Evolutionary conservation across 2,329 filamentous ascomycete species (phyloP).

Genomic region (Aaosphaeria arxii): DNA sequence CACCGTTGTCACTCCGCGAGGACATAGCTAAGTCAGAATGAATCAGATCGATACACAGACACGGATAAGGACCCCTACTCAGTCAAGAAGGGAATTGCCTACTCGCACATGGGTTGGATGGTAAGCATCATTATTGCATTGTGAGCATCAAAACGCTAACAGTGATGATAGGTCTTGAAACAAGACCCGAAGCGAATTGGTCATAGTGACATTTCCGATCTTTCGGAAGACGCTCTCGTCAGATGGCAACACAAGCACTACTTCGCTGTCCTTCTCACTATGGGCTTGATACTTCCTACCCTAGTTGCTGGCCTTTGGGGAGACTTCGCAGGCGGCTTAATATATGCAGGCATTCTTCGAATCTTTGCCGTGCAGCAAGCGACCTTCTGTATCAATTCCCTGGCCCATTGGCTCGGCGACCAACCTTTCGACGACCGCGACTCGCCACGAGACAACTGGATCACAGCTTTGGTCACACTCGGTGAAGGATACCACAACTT

Average conservation of each 20-base stretch:
- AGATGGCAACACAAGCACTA: slow-evolving; percentile 48
- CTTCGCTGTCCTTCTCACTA: slow-evolving; percentile 40
- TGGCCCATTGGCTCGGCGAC: slow-evolving; percentile 52
- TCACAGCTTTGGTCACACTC: slow-evolving; percentile 39
- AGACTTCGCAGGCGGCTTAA: slow-evolving; percentile 47
- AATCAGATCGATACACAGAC: slow-evolving; percentile 45
- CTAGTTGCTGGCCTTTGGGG: slow-evolving; percentile 47
- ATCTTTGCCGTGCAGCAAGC: slow-evolving; percentile 51
- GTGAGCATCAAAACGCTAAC: no score
- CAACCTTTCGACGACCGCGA: slow-evolving; percentile 41
- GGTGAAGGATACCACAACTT: slow-evolving; percentile 44
- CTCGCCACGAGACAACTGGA: slow-evolving; percentile 34
- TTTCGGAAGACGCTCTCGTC: slow-evolving; percentile 49
- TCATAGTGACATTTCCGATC: slow-evolving; percentile 48
- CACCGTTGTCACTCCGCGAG: no score
- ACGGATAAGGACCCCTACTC: slow-evolving; percentile 50
- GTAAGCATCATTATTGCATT: neutral
- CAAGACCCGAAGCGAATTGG: slow-evolving; percentile 50
- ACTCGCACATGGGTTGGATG: slow-evolving; percentile 51
- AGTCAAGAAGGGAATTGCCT: slow-evolving; percentile 47
- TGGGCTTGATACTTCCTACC: slow-evolving; percentile 44
- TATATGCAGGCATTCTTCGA: slow-evolving; percentile 49
- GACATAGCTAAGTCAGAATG: no score
- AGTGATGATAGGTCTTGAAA: slow-evolving; percentile 35
- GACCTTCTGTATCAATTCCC: slow-evolving; percentile 52